Conservation (phyloP, 2,329 filamentous ascomycete species). For the Aspergillus novoparasiticus region DNA sequence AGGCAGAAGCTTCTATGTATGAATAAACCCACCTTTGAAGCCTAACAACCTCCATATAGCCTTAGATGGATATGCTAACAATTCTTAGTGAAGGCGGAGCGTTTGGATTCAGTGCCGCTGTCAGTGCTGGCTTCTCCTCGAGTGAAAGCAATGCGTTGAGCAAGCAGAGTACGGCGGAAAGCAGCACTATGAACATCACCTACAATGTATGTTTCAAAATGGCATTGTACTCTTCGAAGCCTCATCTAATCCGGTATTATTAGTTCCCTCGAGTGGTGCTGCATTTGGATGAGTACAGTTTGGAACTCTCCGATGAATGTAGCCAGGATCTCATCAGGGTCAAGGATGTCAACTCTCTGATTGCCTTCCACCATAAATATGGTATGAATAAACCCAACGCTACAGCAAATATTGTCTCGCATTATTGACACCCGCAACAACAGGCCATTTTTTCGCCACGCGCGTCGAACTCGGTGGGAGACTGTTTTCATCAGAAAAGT, state of each 20-base stretch:
- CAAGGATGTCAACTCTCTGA: neutral
- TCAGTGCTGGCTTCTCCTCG: neutral
- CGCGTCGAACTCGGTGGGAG: neutral
- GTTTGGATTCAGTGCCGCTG: neutral
- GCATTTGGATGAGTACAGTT: neutral
- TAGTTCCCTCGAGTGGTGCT: neutral
- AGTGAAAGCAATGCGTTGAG: neutral
- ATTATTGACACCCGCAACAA: neutral
- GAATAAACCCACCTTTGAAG: neutral
- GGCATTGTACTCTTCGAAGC: too few species aligned
- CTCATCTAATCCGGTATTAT: too few species aligned
- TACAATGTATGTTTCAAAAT: neutral
- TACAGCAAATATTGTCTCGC: accelerated
- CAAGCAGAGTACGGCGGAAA: neutral
- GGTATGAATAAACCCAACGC: neutral
- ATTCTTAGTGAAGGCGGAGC: neutral
- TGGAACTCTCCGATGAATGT: neutral
- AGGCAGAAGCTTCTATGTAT: constrained; percentile 16
- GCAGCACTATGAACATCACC: neutral
- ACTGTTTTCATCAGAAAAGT: neutral
- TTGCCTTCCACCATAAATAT: neutral
- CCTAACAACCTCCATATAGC: too few species aligned
- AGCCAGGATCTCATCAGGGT: neutral
- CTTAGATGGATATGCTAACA: too few species aligned
- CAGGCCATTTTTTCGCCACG: neutral